Percentiles rank a stretch among this genome's conserved stretches.
Conservation (phyloP, 805 yeast genomes). For the Dipodascus albidus region DNA sequence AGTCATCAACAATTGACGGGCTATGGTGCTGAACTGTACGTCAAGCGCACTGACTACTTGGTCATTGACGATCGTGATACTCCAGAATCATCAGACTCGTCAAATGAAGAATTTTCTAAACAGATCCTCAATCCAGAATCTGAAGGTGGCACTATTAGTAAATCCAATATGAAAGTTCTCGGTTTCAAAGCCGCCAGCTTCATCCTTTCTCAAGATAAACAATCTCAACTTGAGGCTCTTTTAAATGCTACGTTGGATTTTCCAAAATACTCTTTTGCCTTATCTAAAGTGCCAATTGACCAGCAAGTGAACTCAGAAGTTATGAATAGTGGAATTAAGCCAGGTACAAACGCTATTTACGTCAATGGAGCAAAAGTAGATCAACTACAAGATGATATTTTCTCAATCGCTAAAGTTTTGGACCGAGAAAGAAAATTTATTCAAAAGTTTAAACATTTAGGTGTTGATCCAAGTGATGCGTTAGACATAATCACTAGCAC, state of each 20-base stretch:
- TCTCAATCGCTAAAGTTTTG: slow-evolving; percentile 26
- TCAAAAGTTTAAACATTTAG: slow-evolving; percentile 7
- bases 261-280: slow-evolving; percentile 38
- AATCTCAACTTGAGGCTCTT: slow-evolving; percentile 29
- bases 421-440: slow-evolving; percentile 28
- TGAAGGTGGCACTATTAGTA: slow-evolving; percentile 15
- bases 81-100: slow-evolving; percentile 6
- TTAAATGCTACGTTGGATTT: slow-evolving; percentile 36
- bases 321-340: slow-evolving; percentile 8
- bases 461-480: slow-evolving; percentile 5
- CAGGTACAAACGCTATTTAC: slow-evolving; percentile 32
- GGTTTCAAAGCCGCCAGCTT: slow-evolving; percentile 24
- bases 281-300: slow-evolving; percentile 22
- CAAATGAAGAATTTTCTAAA: background rate
- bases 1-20: slow-evolving; percentile 32
- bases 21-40: slow-evolving; percentile 52
- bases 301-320: slow-evolving; percentile 18
- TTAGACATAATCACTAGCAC: slow-evolving; percentile 23
- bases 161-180: slow-evolving; percentile 18
- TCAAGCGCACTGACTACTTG: slow-evolving; percentile 57
- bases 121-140: slow-evolving; percentile 13
- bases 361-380: slow-evolving; percentile 55
- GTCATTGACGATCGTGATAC: slow-evolving; percentile 50
- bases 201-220: slow-evolving; percentile 21
- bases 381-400: slow-evolving; percentile 29